Base-by-base conservation (phyloP, 2,329 filamentous ascomycete genomes). In the Pseudocercospora fuligena region DNA sequence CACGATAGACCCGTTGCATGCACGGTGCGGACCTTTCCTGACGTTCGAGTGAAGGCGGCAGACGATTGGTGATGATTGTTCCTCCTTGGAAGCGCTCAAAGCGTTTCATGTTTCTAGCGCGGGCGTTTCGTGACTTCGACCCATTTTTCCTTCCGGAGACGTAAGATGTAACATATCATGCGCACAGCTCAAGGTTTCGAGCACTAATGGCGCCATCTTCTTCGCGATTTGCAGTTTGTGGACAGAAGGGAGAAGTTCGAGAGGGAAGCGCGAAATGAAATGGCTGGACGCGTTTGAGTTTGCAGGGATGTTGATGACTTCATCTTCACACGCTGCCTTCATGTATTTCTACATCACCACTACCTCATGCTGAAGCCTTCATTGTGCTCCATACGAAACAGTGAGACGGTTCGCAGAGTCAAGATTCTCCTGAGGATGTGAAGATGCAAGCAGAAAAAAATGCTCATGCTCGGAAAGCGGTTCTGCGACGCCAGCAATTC, bases 51-150 rank as follows among this genome's bases (percentile, higher is more conserved):
- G 60, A 54, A 16, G 12, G 61, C 57, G 36, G 19, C 19, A 46
- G 33, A 21, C 60, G 47, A 62, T 64, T 67, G 65, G 65, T 29
- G 65, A 61, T 31, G 36, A 53, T 61, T 57, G 65, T 58, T 64
- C 49, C 46, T 63, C 8, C 59, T n/a, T 64, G 31, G 23, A 67
- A 64, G 65, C 65, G 65, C 61, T 27, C 49, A 40, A 25, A 6
- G 53, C 40, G 65, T 66, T 66, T 64, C 65, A 66, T n/a, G 16
- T 14, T 64, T n/a, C 27, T 25, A 40, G 53, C 54, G 23, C 36
- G 60, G 43, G 43, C 60, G 64, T 53, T 33, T 66, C 64, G 64
- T 36, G 59, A 62, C 29, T 31, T 31, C 29, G 19, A 33, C 11
- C 47, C 47, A 29, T 11, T 3, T 56, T 21, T 25, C 33, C 27